Base-by-base conservation (phyloP, 306 rosid species). In the Sicyos baderoa region DNA sequence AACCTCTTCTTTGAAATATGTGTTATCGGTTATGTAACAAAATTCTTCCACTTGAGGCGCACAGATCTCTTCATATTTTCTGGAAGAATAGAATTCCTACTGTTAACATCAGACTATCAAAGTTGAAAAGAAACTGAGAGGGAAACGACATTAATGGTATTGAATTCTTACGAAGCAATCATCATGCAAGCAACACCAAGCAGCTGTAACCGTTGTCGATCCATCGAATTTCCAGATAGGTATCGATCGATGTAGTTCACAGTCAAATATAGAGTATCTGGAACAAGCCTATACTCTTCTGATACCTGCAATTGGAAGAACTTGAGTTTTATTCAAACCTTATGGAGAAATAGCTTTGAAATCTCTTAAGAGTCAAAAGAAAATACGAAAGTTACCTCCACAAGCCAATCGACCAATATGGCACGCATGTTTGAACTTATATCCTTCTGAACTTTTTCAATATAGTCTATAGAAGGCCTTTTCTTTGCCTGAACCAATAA, bases 1-100 rank as follows among this genome's bases (percentile, higher is more conserved):
- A 56, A 93, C 97, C 91, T 93, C 97, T 3, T 93, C 99, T 70
- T 93, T 90, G 77, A 90, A 90, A 62, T 93, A 93, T 0, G 99
- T 88, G 83, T 93, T 93, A 74, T 93, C 99, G 10, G 99, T 93
- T 44, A 93, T 88, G 53, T 93, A 93, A 73, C 98, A 93, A 77
- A 88, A 93, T 68, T 93, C 97, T 81, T 93, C 99, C 69, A 93
- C 99, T 76, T 90, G 97, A 61, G 97, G 99, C 18, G 99, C 99
- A 80, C 99, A 93, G 55, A 93, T 93, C 86, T 93, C 99, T 79
- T 93, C 99, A 47, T 90, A 88, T 79, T 93, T 93, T 3, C 99
- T 93, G 88, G 40, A 54, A 82, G 15, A 37, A 56, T 14, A 29
- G 81, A 69, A 75, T 11, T 21, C 29, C 37, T 23, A 27, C 66